A percentile compares a stretch with the other conserved stretches of the same genome.
These are phyloP conservation scores for Stylosanthes scabra DNA, from an alignment of 331 rosid species.

Conservation along the genomic window DNA sequence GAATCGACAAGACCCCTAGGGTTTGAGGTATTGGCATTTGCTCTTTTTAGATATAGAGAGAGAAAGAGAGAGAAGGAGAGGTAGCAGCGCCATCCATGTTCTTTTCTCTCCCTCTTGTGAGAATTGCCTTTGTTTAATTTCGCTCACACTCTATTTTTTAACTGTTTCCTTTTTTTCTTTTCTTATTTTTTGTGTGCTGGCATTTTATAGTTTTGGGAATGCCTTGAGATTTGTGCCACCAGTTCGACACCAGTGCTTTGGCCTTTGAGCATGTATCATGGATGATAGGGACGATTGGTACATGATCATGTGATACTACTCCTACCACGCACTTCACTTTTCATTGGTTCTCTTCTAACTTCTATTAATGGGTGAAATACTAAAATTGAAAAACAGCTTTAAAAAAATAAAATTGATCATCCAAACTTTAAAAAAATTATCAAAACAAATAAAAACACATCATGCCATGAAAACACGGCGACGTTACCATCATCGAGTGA, in stretches of 20 bases:
- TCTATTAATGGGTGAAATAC: too few relatives aligned
- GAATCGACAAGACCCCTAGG: constrained; percentile 40
- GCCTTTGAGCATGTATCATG: background rate
- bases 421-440: too few relatives aligned
- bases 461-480: too few relatives aligned
- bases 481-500: too few relatives aligned
- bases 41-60: constrained; percentile 53
- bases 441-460: too few relatives aligned
- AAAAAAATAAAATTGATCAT: too few relatives aligned
- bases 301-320: background rate
- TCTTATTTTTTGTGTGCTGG: background rate
- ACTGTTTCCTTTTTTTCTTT: background rate
- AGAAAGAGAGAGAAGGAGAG: background rate
- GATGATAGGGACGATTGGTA: constrained; percentile 2
- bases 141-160: background rate
- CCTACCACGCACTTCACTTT: background rate
- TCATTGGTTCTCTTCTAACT: too few relatives aligned
- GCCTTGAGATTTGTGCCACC: constrained; percentile 23
- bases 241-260: background rate
- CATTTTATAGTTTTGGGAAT: constrained; percentile 5
- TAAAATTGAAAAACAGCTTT: too few relatives aligned
- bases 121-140: constrained; percentile 7
- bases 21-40: constrained; percentile 48
- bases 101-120: constrained; percentile 35
- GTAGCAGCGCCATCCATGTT: constrained; percentile 67